These are phyloP conservation scores for Ophiostoma ulmi DNA, from an alignment of 2,329 filamentous ascomycete species.

Conservation along the genomic window DNA sequence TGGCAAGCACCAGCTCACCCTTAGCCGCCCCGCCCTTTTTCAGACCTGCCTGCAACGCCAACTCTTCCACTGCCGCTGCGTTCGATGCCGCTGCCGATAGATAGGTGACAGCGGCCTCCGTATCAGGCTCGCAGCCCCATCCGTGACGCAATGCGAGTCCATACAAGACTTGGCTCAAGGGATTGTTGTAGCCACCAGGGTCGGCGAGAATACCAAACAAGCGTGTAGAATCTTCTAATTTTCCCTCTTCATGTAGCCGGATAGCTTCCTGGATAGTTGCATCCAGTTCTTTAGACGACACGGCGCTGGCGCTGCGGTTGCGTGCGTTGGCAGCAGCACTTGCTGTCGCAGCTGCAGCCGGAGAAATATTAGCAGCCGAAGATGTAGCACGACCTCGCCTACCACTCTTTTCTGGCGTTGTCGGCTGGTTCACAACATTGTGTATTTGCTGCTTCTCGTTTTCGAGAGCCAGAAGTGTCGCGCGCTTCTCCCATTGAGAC, in stretches of 20 bases:
- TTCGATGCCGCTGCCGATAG: slow-evolving; percentile 86
- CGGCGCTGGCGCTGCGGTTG: slow-evolving; percentile 29
- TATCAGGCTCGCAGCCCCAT: slow-evolving; percentile 78
- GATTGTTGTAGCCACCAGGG: slow-evolving; percentile 79
- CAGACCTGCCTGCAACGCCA: slow-evolving; percentile 79
- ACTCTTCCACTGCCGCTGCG: slow-evolving; percentile 77
- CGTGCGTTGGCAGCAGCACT: slow-evolving; percentile 25
- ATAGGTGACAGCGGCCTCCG: slow-evolving; percentile 70
- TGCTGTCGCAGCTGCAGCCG: slow-evolving; percentile 27
- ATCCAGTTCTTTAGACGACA: slow-evolving; percentile 52
- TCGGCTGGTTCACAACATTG: slow-evolving; percentile 38
- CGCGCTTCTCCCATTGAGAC: slow-evolving; percentile 85
- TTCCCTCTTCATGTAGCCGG: slow-evolving; percentile 77
- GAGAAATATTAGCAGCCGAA: slow-evolving; percentile 21
- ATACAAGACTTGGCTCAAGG: slow-evolving; percentile 91
- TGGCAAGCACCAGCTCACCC: slow-evolving; percentile 91
- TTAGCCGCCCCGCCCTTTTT: slow-evolving; percentile 93
- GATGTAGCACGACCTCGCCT: background rate
- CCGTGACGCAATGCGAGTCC: slow-evolving; percentile 90
- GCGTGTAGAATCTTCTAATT: slow-evolving; percentile 71
- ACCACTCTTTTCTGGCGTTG: slow-evolving; percentile 33
- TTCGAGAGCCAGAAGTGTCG: slow-evolving; percentile 75
- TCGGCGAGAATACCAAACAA: slow-evolving; percentile 83
- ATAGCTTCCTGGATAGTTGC: slow-evolving; percentile 93
- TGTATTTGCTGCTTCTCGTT: slow-evolving; percentile 42